Percentiles rank a stretch among this genome's conserved stretches.
phyloP scores from a whole-genome alignment of 2,329 filamentous ascomycete species.

The Pseudopyrenochaeta lycopersici region DNA sequence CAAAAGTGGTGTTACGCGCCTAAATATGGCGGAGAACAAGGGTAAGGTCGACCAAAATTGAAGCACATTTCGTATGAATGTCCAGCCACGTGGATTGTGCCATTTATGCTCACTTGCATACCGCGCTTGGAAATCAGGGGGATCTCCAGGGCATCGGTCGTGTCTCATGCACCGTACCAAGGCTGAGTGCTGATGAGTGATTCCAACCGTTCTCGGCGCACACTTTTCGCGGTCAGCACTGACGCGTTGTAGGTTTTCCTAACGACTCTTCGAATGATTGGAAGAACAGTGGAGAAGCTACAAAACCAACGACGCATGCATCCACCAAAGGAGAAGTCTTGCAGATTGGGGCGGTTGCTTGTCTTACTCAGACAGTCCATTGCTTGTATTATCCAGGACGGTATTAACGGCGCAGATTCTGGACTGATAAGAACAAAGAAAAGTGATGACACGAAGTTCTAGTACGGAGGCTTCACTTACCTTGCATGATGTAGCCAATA shows the following conservation, averaged over 20 bases:
- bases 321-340: no score
- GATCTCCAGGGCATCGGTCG: background rate
- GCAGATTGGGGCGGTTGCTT: background rate
- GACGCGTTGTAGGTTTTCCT: background rate
- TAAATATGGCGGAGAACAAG: constrained; percentile 8
- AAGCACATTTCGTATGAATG: background rate
- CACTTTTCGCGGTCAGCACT: background rate
- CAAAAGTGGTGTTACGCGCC: constrained; percentile 6
- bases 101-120: background rate
- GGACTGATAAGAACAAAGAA: background rate
- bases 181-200: background rate
- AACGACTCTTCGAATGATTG: background rate
- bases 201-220: no score
- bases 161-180: background rate
- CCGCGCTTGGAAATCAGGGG: background rate
- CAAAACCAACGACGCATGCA: no score
- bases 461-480: constrained; percentile 3
- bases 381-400: background rate
- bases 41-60: constrained; percentile 6
- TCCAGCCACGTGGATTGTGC: background rate
- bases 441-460: constrained; percentile 4
- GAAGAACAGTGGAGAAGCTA: no score
- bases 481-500: background rate
- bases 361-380: background rate
- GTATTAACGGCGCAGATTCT: background rate